Evolutionary conservation across 805 yeast species (phyloP), one percentile per base, ranked within the genome.

Genomic region (Hanseniaspora nectarophila): DNA sequence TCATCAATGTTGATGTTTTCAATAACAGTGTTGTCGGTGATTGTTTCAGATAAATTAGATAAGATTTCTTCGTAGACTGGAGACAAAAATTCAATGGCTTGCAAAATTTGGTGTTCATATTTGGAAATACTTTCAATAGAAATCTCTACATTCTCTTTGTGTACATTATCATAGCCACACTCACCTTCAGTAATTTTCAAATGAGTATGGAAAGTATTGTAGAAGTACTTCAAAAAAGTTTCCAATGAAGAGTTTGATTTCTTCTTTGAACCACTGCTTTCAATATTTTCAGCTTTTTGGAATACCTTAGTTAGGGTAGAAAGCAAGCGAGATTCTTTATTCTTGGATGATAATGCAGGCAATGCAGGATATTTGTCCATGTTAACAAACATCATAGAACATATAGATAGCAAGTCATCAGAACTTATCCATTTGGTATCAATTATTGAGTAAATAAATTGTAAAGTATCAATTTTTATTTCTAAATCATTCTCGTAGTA

Each of bases 381-480:
- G 44, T 68, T 70, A 53, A 65, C 65, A 18, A 60, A 62, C 54
- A 71, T 74, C n/a, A 73, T 62, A 40, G 73, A 67, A n/a, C 71
- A 59, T 8, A 80, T 59, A 33, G 60, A 56, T n/a, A 69, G 58
- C 35, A 74, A 65, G 54, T 83, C 87, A 3, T 69, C 72, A 23
- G 77, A 79, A 39, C 78, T 83, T 35, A 88, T 64, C 58, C 78
- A 81, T 0, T 89, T 90, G 20, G 76, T 64, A 37, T 73, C 71
- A 12, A 75, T 68, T 12, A 85, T 68, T 56, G 79, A 83, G 18
- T 70, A 67, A 20, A 85, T 67, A 2, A 85, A 67, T 20, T 67
- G 61, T 3, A 80, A 69, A 5, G 84, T 71, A 48, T 72, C 63
- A 5, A 70, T 60, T 58, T 80, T 75, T 1, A 82, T 85, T 37